Percentiles rank a stretch among this genome's conserved stretches.
Conservation (phyloP, 2,329 filamentous ascomycete species). For the Arthrinium puccinioides region DNA sequence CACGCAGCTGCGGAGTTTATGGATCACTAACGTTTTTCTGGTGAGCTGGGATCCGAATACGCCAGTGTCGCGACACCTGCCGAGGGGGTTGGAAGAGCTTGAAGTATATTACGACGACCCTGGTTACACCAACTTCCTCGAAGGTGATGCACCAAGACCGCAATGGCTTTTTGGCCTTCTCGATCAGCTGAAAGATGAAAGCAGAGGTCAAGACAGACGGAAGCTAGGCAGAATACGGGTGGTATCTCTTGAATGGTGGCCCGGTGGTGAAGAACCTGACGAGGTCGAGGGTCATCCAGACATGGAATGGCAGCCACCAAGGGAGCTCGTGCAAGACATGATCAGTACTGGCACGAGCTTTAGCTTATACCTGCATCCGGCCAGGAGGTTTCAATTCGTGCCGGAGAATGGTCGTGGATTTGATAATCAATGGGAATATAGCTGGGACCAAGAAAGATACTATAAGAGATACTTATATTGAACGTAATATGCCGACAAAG, state of each 20-base stretch:
- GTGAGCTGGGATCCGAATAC: not conserved
- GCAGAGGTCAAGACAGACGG: not conserved
- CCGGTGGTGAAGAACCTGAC: not conserved
- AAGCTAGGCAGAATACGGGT: not conserved
- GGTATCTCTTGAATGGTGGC: not conserved
- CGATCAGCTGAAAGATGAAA: not conserved
- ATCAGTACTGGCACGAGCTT: not conserved
- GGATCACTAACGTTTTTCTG: not conserved
- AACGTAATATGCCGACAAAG: too few relatives aligned
- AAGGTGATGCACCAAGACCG: not conserved
- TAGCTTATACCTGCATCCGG: not conserved
- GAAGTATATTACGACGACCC: conserved; percentile 1
- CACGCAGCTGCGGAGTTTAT: not conserved
- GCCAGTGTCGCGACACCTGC: not conserved
- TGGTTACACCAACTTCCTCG: not conserved
- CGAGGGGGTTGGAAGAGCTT: not conserved
- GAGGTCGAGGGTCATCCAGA: not conserved
- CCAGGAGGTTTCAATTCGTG: not conserved
- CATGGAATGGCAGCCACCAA: not conserved
- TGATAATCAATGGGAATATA: not conserved
- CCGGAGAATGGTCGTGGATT: not conserved
- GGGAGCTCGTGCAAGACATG: not conserved
- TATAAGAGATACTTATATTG: too few relatives aligned
- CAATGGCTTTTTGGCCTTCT: not conserved
- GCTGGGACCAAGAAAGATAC: not conserved